Evolutionary conservation across 176 grass and related monocot species (phyloP), one percentile per base, ranked within the genome.

Genomic region (Stipa capillata): DNA sequence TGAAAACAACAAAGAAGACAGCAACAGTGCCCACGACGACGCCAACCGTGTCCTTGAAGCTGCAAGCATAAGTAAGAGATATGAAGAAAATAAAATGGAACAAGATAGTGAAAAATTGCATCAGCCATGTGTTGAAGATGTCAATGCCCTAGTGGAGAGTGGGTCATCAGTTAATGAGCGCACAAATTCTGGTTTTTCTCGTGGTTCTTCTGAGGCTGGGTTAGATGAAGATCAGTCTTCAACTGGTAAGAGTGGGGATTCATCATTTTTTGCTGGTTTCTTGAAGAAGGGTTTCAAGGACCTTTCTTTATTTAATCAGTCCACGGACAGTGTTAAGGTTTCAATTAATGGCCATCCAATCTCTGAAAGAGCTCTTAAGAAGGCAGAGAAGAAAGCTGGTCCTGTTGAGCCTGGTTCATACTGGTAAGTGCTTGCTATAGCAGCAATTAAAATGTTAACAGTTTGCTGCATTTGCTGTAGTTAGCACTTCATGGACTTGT

Each of bases 321-420:
- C 90, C 31, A 67, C 84, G 73, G 85, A 88, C 32, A 90, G 29
- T 80, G 73, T 73, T 83, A 90, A 90, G 57, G 90, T 98, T 87
- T 98, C 81, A 64, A 80, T 98, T 43, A 98, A 98, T 91, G 90
- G 92, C 11, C 86, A 92, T 56, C 90, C 90, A 74, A 95, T 98
- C 87, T 92, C 90, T 68, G 92, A 95, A 76, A 89, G 86, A 64
- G 87, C 81, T 65, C 85, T 94, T 87, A 94, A 89, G 74, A 91
- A 92, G 80, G 96, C 96, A 74, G 96, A 98, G 84, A 93, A 93
- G 72, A 87, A 94, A 73, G 90, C 96, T n/a, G 96, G 96, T 18
- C 87, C 83, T 16, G 72, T 98, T 23, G 85, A 94, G 78, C 92
- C 92, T 44, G 96, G 96, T 56, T 87, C 89, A 33, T 98, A 98